Evolutionary conservation across 179 eudicot species (phyloP).

Genomic region (Silene coronaria): DNA sequence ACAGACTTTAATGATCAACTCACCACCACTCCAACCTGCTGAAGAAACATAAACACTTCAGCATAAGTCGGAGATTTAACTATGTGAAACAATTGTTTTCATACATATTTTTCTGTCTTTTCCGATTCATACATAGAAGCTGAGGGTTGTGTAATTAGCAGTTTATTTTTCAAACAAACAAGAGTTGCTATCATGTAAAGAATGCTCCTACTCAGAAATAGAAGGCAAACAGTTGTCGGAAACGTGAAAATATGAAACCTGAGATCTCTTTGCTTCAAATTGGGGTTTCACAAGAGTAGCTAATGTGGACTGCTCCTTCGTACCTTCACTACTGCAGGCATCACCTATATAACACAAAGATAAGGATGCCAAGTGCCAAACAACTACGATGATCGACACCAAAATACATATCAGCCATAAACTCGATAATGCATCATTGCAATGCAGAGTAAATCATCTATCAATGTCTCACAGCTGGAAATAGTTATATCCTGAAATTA

Average conservation of each 20-base stretch:
- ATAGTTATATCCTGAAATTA: slow-evolving; percentile 28
- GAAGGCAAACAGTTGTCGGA: neutral
- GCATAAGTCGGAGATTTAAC: neutral
- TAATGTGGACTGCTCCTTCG: slow-evolving; percentile 72
- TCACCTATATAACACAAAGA: slow-evolving; percentile 49
- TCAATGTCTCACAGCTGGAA: slow-evolving; percentile 3
- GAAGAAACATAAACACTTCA: slow-evolving; percentile 13
- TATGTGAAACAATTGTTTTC: neutral
- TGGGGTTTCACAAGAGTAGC: slow-evolving; percentile 94
- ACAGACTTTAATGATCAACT: too few species aligned
- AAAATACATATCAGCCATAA: neutral
- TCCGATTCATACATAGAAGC: neutral
- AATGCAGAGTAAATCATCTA: neutral
- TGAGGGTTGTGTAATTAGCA: too few species aligned
- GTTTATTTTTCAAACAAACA: too few species aligned
- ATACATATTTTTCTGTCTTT: neutral
- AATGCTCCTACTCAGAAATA: neutral
- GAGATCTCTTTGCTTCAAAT: slow-evolving; percentile 91
- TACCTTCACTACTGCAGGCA: slow-evolving; percentile 87
- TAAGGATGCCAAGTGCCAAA: slow-evolving; percentile 1
- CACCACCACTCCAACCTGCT: slow-evolving; percentile 83
- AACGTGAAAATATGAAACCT: slow-evolving; percentile 36
- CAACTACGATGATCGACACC: neutral
- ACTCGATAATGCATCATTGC: neutral
- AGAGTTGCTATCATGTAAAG: neutral